phyloP scores from a whole-genome alignment of 208 protist genomes.

The Herpetomonas tarakana region DNA sequence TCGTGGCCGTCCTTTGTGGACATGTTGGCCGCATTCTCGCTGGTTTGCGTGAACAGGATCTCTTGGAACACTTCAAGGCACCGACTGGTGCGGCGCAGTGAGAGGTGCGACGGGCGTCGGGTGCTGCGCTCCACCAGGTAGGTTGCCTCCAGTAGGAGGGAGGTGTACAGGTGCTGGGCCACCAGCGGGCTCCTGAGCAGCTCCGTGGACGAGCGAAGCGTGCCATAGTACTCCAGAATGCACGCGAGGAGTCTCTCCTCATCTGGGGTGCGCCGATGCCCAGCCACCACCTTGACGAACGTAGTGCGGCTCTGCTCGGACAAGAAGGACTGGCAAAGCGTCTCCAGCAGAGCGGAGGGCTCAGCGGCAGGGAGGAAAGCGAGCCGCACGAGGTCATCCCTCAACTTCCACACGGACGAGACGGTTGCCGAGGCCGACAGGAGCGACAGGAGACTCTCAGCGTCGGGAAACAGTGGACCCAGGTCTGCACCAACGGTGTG shows the following conservation, averaged over 20 bases:
- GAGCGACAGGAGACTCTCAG: slow-evolving; percentile 10
- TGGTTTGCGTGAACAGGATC: slow-evolving; percentile 30
- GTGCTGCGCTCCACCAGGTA: slow-evolving; percentile 63
- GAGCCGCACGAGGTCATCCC: slow-evolving; percentile 28
- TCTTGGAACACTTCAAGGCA: slow-evolving; percentile 85
- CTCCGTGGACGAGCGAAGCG: slow-evolving; percentile 44
- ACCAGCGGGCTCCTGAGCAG: slow-evolving; percentile 22
- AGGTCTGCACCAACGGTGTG: slow-evolving; percentile 20
- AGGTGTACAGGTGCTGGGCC: slow-evolving; percentile 57
- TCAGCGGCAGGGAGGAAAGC: slow-evolving; percentile 35
- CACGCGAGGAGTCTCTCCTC: slow-evolving; percentile 11
- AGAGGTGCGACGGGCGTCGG: slow-evolving; percentile 20
- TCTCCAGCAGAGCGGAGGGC: slow-evolving; percentile 35
- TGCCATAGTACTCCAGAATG: slow-evolving; percentile 51
- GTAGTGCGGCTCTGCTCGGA: slow-evolving; percentile 27
- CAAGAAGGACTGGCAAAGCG: slow-evolving; percentile 29
- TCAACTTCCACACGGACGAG: background rate
- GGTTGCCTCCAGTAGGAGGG: slow-evolving; percentile 65
- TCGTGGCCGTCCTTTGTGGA: background rate
- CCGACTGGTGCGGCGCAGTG: slow-evolving; percentile 48
- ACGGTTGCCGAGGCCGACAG: background rate
- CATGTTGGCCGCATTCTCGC: background rate
- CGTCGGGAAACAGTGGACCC: slow-evolving; percentile 23
- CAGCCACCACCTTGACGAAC: slow-evolving; percentile 32
- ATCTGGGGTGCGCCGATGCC: slow-evolving; percentile 3